Base-by-base conservation (phyloP, 257 asterid genomes). In the Voacanga thouarsii region DNA sequence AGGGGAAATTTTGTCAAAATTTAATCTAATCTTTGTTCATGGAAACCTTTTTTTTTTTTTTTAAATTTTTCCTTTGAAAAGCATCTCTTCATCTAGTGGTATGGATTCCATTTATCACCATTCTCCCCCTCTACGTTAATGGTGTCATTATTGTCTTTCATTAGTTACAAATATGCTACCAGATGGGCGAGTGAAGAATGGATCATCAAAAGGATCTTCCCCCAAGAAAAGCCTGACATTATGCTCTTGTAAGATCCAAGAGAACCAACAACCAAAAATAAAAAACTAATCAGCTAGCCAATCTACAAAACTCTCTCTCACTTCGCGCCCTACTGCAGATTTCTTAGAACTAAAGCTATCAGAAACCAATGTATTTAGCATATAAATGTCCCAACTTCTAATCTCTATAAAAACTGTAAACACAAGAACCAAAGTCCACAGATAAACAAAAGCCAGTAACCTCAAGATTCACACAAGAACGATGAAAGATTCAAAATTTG, bases 161-260 rank as follows among this genome's bases (percentile, higher is more conserved):
- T 70, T 49, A 69, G 44, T 26, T 28, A 81, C 30, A 82, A 79
- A 80, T 68, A 64, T 57, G 68, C 78, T 76, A 45, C 88, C 83
- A 7, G 64, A 71, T 44, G 91, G 92, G 10, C 81, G 84, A 76
- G 89, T 70, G 73, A 92, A 92, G 80, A 92, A 92, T 8, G 96
- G 95, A 75, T 92, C 96, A 76, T 91, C 94, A 73, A 89, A 90
- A 18, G 96, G 90, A 79, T 88, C 92, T 78, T 69, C 83, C 24
- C 89, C 19, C 91, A 94, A 79, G 90, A 89, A 18, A 84, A 73
- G 67, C 86, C 85, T 16, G 90, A 77, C 81, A 84, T 80, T 28
- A 65, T 49, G 71, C 59, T 55, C 61, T 79, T 63, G 51, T 11
- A 15, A 44, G 59, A 68, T 57, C 37, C 59, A 75, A 72, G 44